Base-by-base conservation (phyloP, 805 yeast species). In the Ogataea henricii region DNA sequence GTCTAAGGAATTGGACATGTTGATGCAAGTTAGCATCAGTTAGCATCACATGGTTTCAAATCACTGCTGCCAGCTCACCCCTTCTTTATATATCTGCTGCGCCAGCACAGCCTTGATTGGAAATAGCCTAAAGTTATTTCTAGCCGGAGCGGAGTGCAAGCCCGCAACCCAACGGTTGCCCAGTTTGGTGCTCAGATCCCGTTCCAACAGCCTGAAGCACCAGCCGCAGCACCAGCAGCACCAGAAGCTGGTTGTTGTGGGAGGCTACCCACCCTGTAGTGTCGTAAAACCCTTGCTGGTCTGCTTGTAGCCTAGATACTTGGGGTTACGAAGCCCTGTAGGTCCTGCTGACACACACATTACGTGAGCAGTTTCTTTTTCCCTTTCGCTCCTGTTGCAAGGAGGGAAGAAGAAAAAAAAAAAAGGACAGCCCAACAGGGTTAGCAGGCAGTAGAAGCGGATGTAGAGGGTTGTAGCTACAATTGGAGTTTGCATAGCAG, bases 1-100 rank as follows among this genome's bases (percentile, higher is more conserved):
- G 67, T 86, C 98, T 67, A 94, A 78, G 43, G 97, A 87, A 74
- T 82, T 80, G 49, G 55, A 26, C 61, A 47, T 48, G 13, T 18
- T 27, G 23, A 6, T 27, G n/a, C n/a, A n/a, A 25, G 10, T 25
- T 29, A 29, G 5, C 32, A 6, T 7, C 10, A n/a, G 16, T 7
- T n/a, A 13, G 7, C 4, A 12, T n/a, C 34, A 30, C n/a, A 30
- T 3, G 18, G 34, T 8, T n/a, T 30, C 18, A 13, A 30, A 13
- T 18, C 22, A 7, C 25, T 13, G 12, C 23, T 12, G 3, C 6
- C 23, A 13, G 12, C 37, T 8, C n/a, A 13, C 37, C 25, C 37
- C 35, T 16, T 12, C 37, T 20, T 34, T 34, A 34, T 17, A 34
- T 34, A 34, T 6, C 21, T 34, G n/a, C n/a, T 12, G 5, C 23